Evolutionary conservation across 1,139 yeast species (phyloP).

Genomic region (Yamadazyma epiphylla): DNA sequence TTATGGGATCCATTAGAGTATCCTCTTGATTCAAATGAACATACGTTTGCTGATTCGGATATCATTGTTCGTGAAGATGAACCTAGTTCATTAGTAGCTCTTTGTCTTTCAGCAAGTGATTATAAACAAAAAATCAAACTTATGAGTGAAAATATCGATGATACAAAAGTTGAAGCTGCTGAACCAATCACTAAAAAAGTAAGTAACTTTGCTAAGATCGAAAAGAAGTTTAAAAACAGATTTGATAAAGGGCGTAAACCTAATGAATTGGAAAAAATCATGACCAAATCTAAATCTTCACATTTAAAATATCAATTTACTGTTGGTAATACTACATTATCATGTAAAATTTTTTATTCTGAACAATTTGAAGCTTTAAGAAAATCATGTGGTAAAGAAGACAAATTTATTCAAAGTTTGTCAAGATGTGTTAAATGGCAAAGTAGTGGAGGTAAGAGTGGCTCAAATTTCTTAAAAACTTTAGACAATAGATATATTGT

Average conservation of each 20-base stretch:
- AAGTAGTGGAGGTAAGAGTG: conserved; percentile 94
- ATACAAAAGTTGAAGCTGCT: conserved; percentile 11
- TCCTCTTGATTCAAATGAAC: conserved; percentile 79
- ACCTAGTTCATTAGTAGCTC: conserved; percentile 91
- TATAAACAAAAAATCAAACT: conserved; percentile 61
- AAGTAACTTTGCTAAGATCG: conserved; percentile 38
- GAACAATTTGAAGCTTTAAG: conserved; percentile 97
- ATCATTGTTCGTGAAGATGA: conserved; percentile 95
- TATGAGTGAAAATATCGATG: conserved; percentile 28
- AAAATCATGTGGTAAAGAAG: conserved; percentile 74
- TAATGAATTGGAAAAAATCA: conserved; percentile 53
- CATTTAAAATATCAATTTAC: conserved; percentile 90
- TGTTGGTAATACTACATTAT: conserved; percentile 82
- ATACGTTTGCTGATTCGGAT: conserved; percentile 89
- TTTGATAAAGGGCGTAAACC: conserved; percentile 15
- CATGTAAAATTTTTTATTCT: conserved; percentile 92
- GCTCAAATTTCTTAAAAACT: conserved; percentile 90
- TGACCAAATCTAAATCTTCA: conserved; percentile 80
- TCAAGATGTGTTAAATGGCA: conserved; percentile 96
- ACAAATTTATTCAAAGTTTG: conserved; percentile 78
- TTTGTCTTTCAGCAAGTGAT: conserved; percentile 82
- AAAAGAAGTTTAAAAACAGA: conserved; percentile 40
- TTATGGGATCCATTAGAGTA: conserved; percentile 91
- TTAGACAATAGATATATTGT: conserved; percentile 85
- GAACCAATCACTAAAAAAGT: conserved; percentile 32